Conservation (phyloP, 2,329 filamentous ascomycete species). For the Nemania sp. region DNA sequence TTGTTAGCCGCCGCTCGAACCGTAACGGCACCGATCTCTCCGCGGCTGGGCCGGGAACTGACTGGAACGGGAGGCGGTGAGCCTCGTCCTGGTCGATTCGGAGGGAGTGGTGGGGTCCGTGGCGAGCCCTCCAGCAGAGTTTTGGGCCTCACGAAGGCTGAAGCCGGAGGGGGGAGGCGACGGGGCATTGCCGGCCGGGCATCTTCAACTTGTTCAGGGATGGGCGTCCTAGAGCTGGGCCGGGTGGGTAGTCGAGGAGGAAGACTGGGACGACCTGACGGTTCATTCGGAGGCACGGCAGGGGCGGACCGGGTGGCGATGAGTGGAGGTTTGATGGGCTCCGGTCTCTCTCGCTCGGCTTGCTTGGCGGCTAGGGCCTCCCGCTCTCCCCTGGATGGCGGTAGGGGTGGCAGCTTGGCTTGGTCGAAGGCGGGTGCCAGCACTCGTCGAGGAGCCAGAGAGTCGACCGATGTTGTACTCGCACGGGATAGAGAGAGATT, state of each 20-base stretch:
- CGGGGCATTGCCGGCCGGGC: slow-evolving; percentile 39
- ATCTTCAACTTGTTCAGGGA: slow-evolving; percentile 34
- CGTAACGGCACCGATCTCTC: slow-evolving; percentile 55
- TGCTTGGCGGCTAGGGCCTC: slow-evolving; percentile 52
- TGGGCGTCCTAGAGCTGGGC: slow-evolving; percentile 45
- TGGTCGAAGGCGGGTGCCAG: slow-evolving; percentile 61
- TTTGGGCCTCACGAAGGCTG: slow-evolving; percentile 40
- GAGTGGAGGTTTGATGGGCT: slow-evolving; percentile 41
- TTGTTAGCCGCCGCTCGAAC: slow-evolving; percentile 39
- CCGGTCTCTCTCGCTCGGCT: slow-evolving; percentile 39
- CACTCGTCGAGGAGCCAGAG: slow-evolving; percentile 47
- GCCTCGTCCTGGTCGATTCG: slow-evolving; percentile 41
- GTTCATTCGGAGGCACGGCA: slow-evolving; percentile 41
- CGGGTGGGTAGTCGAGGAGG: slow-evolving; percentile 58
- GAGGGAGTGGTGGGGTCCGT: slow-evolving; percentile 28
- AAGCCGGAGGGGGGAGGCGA: slow-evolving; percentile 47
- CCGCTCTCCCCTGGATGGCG: slow-evolving; percentile 58
- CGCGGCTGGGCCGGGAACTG: slow-evolving; percentile 55
- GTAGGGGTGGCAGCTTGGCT: slow-evolving; percentile 61
- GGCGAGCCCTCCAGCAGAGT: slow-evolving; percentile 36
- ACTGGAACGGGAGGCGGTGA: slow-evolving; percentile 58
- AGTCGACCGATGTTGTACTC: slow-evolving; percentile 52
- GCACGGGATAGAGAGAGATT: slow-evolving; percentile 57
- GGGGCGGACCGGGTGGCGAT: slow-evolving; percentile 36
- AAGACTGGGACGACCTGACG: slow-evolving; percentile 46